phyloP scores from a whole-genome alignment of 2,329 filamentous ascomycete species.

The Cadophora luteo-olivacea region DNA sequence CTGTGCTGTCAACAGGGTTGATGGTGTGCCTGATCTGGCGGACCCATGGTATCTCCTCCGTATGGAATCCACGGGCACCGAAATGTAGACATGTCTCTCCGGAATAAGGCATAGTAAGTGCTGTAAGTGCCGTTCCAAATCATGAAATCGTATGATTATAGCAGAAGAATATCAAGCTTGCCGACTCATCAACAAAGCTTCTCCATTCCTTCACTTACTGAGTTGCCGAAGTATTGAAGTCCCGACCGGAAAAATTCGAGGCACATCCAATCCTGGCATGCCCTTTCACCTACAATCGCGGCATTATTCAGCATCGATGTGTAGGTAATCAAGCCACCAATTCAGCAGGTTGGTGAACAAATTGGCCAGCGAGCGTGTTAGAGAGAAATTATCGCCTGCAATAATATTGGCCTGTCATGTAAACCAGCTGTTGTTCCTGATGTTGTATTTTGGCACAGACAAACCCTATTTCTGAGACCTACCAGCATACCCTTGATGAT shows the following conservation, averaged over 20 bases:
- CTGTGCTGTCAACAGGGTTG: conserved; percentile 9
- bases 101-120: background rate
- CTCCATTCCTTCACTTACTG: background rate
- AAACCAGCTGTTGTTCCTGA: background rate
- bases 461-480: conserved; percentile 4
- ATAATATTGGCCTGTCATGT: background rate
- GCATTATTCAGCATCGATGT: background rate
- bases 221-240: background rate
- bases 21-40: conserved; percentile 17
- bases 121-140: background rate
- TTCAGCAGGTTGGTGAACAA: background rate
- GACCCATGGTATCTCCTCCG: background rate
- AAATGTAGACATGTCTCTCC: background rate
- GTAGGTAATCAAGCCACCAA: background rate
- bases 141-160: background rate
- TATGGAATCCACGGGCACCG: background rate
- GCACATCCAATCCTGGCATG: background rate
- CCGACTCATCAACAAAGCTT: background rate
- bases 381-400: background rate
- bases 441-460: conserved; percentile 1
- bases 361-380: background rate
- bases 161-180: background rate
- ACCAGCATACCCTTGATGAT: background rate
- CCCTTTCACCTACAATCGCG: background rate
- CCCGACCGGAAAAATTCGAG: background rate